A percentile compares a stretch with the other conserved stretches of the same genome.
Evolutionary conservation across 208 protist genomes (phyloP).

Genomic region (Phytomonas sp.): DNA sequence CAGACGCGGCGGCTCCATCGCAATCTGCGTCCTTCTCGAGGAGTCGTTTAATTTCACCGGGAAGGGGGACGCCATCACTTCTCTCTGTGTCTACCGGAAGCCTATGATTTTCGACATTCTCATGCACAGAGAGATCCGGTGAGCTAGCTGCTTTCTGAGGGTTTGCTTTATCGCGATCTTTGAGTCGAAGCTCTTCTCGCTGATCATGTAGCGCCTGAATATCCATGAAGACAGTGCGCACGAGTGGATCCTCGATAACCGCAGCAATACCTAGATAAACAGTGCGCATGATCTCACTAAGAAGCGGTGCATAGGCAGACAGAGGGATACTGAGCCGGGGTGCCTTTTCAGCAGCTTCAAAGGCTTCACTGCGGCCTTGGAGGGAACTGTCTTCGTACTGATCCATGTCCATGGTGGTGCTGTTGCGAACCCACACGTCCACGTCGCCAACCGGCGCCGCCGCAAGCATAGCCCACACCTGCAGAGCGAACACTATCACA

Average conservation of each 20-base stretch:
- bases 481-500: conserved; percentile 46
- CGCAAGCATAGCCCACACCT: conserved; percentile 73
- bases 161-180: neutral
- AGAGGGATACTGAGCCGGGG: conserved; percentile 43
- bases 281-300: conserved; percentile 78
- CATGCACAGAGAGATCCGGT: neutral
- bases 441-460: conserved; percentile 46
- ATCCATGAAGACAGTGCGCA: conserved; percentile 69
- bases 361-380: conserved; percentile 21
- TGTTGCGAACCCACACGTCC: conserved; percentile 56
- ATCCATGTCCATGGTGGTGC: conserved; percentile 33
- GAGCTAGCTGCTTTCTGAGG: neutral
- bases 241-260: conserved; percentile 48
- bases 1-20: neutral
- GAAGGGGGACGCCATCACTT: neutral
- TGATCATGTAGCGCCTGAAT: conserved; percentile 18
- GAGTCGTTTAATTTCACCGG: neutral
- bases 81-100: neutral
- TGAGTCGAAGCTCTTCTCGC: conserved; percentile 2
- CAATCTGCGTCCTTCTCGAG: neutral
- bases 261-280: conserved; percentile 45
- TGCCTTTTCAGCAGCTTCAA: conserved; percentile 17
- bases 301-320: conserved; percentile 53
- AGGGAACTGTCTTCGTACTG: conserved; percentile 22
- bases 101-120: neutral